A percentile compares a stretch with the other conserved stretches of the same genome.
Evolutionary conservation across 139 green algal genomes (phyloP).

Genomic region (Tetradesmus lagerheimii): DNA sequence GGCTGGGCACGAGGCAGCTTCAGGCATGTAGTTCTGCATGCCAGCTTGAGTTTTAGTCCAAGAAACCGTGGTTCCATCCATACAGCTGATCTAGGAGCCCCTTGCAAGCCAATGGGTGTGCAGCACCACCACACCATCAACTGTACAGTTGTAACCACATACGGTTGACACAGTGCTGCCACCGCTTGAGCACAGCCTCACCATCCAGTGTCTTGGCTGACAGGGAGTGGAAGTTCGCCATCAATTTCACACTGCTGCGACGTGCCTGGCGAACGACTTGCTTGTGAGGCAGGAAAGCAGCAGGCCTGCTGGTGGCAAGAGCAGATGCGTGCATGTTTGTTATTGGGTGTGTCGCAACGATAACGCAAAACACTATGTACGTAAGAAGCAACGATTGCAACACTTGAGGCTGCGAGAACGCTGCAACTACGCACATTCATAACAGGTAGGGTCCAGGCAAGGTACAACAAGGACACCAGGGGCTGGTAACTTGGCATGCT

Average conservation of each 20-base stretch:
- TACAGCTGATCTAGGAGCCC: not conserved
- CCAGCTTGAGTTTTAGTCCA: not conserved
- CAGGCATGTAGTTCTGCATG: not conserved
- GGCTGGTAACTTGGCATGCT: not conserved
- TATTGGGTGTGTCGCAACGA: not conserved
- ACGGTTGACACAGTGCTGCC: not conserved
- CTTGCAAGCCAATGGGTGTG: not conserved
- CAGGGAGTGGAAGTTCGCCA: slow-evolving; percentile 54
- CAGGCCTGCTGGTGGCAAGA: not conserved
- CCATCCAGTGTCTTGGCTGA: slow-evolving; percentile 54
- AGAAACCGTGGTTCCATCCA: too few species aligned
- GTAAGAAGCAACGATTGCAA: too few species aligned
- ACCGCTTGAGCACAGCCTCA: not conserved
- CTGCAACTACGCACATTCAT: not conserved
- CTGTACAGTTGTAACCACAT: slow-evolving; percentile 10
- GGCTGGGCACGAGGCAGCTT: too few species aligned
- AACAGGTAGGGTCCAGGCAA: not conserved
- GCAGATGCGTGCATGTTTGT: not conserved
- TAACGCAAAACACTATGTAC: not conserved
- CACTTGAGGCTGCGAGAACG: not conserved
- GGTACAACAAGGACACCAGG: not conserved
- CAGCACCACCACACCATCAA: not conserved
- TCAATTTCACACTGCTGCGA: slow-evolving; percentile 13
- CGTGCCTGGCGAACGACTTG: not conserved
- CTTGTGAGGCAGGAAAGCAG: not conserved